These are phyloP conservation scores for Trichoderma lentiforme DNA, from an alignment of 2,329 filamentous ascomycete genomes.

Conservation along the genomic window DNA sequence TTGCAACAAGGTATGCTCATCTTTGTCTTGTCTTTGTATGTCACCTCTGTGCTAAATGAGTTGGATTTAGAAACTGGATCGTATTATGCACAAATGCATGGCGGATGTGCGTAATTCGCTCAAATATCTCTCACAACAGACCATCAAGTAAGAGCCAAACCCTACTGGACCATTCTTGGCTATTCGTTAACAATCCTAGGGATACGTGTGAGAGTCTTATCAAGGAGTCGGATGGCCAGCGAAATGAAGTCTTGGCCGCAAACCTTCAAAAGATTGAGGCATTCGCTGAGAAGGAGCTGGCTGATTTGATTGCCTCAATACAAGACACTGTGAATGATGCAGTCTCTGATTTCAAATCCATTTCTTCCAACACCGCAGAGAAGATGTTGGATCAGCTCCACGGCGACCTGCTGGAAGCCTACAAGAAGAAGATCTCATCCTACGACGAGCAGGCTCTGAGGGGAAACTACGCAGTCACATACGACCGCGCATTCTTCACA, in stretches of 20 bases:
- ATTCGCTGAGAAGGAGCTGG: constrained; percentile 5
- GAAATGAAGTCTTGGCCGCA: constrained; percentile 8
- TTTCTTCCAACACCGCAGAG: background rate
- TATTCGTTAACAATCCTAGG: background rate
- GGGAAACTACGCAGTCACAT: constrained; percentile 11
- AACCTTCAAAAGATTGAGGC: constrained; percentile 13
- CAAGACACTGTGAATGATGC: background rate
- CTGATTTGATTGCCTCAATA: constrained; percentile 7
- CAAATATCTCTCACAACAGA: constrained; percentile 6
- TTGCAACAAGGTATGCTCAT: constrained; percentile 3
- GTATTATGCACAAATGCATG: background rate
- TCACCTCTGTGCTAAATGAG: background rate
- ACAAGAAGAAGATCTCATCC: constrained; percentile 11
- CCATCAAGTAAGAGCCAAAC: background rate
- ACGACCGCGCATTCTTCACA: constrained; percentile 13
- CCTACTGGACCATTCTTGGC: background rate
- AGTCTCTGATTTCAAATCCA: background rate
- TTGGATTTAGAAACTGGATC: constrained; percentile 4
- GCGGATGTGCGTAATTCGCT: background rate
- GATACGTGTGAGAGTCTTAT: constrained; percentile 7
- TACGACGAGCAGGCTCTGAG: constrained; percentile 13
- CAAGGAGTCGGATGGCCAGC: constrained; percentile 5
- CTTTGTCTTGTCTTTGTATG: too few species aligned
- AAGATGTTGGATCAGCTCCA: constrained; percentile 6
- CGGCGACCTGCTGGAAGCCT: constrained; percentile 5